A percentile compares a stretch with the other conserved stretches of the same genome.
Conservation (phyloP, 202 grass and related monocot genomes). For the Bolboschoenoplectus hybrid region DNA sequence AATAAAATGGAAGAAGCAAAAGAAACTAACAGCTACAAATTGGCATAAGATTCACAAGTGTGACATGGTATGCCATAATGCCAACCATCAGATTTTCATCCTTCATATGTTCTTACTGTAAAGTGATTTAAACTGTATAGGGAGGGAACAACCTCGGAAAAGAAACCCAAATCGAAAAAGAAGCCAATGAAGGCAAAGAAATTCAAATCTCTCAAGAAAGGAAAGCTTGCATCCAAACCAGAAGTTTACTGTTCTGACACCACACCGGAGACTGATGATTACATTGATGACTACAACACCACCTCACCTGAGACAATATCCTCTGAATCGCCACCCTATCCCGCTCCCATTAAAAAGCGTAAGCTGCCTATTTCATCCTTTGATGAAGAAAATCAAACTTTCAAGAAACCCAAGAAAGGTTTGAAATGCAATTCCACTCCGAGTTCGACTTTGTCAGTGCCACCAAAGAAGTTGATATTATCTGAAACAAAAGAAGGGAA, state of each 20-base stretch:
- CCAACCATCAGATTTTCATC: neutral
- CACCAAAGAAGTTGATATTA: slow-evolving; percentile 44
- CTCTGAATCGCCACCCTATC: slow-evolving; percentile 57
- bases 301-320: slow-evolving; percentile 70
- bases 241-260: slow-evolving; percentile 70
- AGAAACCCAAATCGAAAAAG: slow-evolving; percentile 77
- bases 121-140: slow-evolving; percentile 34
- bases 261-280: slow-evolving; percentile 52
- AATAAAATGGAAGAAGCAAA: neutral
- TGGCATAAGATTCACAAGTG: neutral
- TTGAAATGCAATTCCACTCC: slow-evolving; percentile 49
- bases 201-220: slow-evolving; percentile 90
- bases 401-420: slow-evolving; percentile 78
- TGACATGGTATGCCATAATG: neutral
- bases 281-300: slow-evolving; percentile 70
- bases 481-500: slow-evolving; percentile 40
- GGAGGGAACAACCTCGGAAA: slow-evolving; percentile 29
- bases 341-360: slow-evolving; percentile 67
- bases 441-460: slow-evolving; percentile 49
- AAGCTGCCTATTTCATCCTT: slow-evolving; percentile 52
- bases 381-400: slow-evolving; percentile 65
- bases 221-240: slow-evolving; percentile 64
- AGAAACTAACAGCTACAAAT: slow-evolving; percentile 17
- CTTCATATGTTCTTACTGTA: neutral
- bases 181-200: slow-evolving; percentile 64